Evolutionary conservation across 257 asterid genomes (phyloP), one percentile per base, ranked within the genome.

Genomic region (Hygrophila difformis): DNA sequence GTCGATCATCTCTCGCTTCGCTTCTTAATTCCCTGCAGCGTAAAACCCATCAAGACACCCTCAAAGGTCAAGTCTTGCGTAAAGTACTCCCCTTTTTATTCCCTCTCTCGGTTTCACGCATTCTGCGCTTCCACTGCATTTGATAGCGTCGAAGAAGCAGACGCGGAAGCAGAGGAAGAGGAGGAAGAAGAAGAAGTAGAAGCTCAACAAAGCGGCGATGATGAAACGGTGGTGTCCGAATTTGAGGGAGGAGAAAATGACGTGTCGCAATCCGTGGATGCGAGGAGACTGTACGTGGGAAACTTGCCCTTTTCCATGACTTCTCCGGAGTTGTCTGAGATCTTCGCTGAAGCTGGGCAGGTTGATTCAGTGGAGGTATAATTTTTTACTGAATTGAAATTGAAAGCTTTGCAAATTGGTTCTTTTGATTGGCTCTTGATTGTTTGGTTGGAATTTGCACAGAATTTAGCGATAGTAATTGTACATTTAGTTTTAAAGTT

Each of bases 271-370:
- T 40, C 75, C 14, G 63, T 67, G 15, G 91, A 77, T 24, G 78
- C 57, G 39, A 82, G 88, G 49, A 73, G 96, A 51, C 54, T 85
- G 40, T 89, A 75, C 39, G 98, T 85, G 43, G 98, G 98, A 4
- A 89, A 89, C 53, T 67, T 89, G 77, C 98, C 94, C 1, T 89
- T 73, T 56, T 50, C 96, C 0, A 61, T 82, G 78, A 79, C 96
- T 4, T 68, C 94, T 40, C 51, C 83, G 1, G 82, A 85, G 49
- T 56, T 89, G 67, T 60, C 96, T 17, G 94, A 85, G 42, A 63
- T 89, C 23, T 89, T 89, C 39, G 64, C 77, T 3, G 86, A 89
- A 67, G 96, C 94, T 55, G 98, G 98, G 8, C 67, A 62, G 39
- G 84, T 85, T 56, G 68, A 58, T 48, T 74, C 88, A 13, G 88